Evolutionary conservation across 371 early-diverging fungal species (phyloP), one percentile per base, ranked within the genome.

Genomic region (Aphelidium insulamus): DNA sequence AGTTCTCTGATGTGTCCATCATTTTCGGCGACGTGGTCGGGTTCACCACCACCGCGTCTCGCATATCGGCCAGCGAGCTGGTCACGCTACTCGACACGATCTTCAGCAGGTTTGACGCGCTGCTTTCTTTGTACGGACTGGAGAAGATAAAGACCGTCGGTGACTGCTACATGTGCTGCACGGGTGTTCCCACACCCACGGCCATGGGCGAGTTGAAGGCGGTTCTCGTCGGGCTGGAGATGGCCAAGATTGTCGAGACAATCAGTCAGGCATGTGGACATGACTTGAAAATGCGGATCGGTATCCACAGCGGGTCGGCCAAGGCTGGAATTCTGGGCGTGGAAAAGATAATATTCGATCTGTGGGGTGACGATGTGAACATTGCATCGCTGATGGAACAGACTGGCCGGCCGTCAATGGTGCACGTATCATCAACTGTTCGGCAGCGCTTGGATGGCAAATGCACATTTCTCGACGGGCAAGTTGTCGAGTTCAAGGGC

Each of bases 101-200:
- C 21, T 21, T 36, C 33, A 11, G 15, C n/a, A 7, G 18, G 20
- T 33, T 30, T 32, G 33, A 33, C 26, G 15, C 21, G 12, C 15
- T 36, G 21, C 20, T 16, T 2, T 39, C 19, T 2, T 7, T 20
- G 18, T 23, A 20, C 27, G 38, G 28, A 11, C 21, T 39, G 12
- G 40, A 39, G 30, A 39, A 39, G n/a, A 39, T 39, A 19, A 39
- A 39, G 22, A 39, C 40, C 15, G 17, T 39, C 11, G 40, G 40
- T 18, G 40, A 39, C 28, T 39, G 40, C 28, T 39, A 39, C 26
- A 19, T 28, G 26, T 26, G 34, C 21, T 23, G 23, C 18, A 39
- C 18, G 10, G 40, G 40, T 0, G 21, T 39, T 1, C 34, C 36
- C 11, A 23, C 20, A 9, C 26, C 22, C n/a, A 21, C 19, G 0